phyloP scores from a whole-genome alignment of 768 basidiomycete species.

The Gloeopeniophorella convolvens region DNA sequence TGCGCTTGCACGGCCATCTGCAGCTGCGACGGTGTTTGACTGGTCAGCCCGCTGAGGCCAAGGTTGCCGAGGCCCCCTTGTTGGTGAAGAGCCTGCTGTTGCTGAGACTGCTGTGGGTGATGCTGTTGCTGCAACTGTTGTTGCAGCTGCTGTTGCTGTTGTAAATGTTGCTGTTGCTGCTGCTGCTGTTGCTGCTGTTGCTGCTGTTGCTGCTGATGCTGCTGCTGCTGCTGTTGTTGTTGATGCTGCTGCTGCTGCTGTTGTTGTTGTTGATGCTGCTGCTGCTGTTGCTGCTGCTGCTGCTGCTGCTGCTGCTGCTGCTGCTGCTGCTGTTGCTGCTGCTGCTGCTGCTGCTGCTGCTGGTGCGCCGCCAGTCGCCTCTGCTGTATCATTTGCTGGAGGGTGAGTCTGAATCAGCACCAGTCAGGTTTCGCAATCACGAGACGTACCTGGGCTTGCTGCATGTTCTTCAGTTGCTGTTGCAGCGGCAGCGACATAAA shows the following conservation, averaged over 20 bases:
- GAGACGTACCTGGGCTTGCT: conserved; percentile 18
- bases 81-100: conserved; percentile 27
- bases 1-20: conserved; percentile 14
- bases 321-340: conserved; percentile 10
- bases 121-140: conserved; percentile 22
- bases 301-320: conserved; percentile 15
- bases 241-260: conserved; percentile 26
- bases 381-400: conserved; percentile 13
- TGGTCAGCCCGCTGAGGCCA: not conserved
- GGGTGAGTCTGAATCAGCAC: not conserved
- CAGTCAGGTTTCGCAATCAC: too few species aligned
- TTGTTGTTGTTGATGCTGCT: not conserved
- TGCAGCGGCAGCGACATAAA: conserved; percentile 16
- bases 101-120: conserved; percentile 27
- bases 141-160: conserved; percentile 13
- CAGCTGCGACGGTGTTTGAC: conserved; percentile 10
- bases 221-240: conserved; percentile 33
- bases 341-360: conserved; percentile 7
- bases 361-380: conserved; percentile 3
- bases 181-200: conserved; percentile 23
- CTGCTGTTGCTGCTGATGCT: conserved; percentile 30
- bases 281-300: conserved; percentile 7
- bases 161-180: conserved; percentile 20
- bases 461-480: conserved; percentile 16
- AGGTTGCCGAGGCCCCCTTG: conserved; percentile 15